These are phyloP conservation scores for Komagataella populi DNA, from an alignment of 805 yeast genomes.

Conservation along the genomic window DNA sequence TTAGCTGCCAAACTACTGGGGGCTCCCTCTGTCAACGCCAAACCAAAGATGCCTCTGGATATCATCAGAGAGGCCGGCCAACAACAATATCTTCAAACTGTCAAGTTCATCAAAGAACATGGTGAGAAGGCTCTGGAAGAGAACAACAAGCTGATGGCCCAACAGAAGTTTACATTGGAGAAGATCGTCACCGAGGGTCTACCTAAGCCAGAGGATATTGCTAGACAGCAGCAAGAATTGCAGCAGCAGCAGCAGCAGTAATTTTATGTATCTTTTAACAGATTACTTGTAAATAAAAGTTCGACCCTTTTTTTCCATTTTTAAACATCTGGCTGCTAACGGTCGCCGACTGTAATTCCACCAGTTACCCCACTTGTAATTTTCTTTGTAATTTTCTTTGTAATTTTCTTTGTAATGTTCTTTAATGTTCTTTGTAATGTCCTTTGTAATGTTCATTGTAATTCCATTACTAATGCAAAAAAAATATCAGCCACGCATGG, in stretches of 20 bases:
- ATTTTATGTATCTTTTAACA: background rate
- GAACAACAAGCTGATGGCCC: conserved; percentile 70
- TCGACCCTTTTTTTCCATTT: background rate
- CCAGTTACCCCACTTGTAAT: too few species aligned
- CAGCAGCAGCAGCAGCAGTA: conserved; percentile 1
- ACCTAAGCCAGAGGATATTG: conserved; percentile 58
- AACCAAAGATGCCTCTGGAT: conserved; percentile 75
- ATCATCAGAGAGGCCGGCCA: conserved; percentile 86
- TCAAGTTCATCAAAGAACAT: conserved; percentile 42
- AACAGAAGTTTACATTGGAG: conserved; percentile 72
- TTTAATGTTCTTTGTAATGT: too few species aligned
- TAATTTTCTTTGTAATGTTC: too few species aligned
- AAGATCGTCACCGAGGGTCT: conserved; percentile 75
- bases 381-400: too few species aligned
- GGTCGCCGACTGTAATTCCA: too few species aligned
- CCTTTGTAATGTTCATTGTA: too few species aligned
- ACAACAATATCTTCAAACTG: conserved; percentile 72
- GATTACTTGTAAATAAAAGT: background rate
- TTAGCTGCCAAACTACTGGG: conserved; percentile 57
- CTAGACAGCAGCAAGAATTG: conserved; percentile 16
- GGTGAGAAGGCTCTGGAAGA: conserved; percentile 55
- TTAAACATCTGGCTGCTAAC: too few species aligned
- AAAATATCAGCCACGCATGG: too few species aligned
- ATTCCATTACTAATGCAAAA: too few species aligned
- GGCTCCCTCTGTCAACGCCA: conserved; percentile 30